Percentiles rank a stretch among this genome's conserved stretches.
phyloP scores from a whole-genome alignment of 2,329 filamentous ascomycete species.

The Penicillium hesseltinei region DNA sequence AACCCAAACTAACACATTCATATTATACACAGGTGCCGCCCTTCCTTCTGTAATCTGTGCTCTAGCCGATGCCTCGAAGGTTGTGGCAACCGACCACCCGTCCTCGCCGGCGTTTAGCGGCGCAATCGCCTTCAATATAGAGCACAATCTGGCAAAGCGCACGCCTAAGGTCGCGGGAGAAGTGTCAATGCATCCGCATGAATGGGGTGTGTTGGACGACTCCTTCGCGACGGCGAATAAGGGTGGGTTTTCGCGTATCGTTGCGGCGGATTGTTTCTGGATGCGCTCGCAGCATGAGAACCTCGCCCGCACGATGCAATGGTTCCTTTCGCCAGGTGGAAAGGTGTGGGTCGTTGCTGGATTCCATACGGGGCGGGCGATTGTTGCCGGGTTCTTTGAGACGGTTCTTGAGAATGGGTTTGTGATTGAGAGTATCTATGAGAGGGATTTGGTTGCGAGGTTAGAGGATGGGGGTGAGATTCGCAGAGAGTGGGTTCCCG shows the following conservation, averaged over 20 bases:
- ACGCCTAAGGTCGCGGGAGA: not conserved
- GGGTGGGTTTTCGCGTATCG: constrained; percentile 52
- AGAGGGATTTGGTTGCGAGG: constrained; percentile 51
- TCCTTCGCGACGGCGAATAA: constrained; percentile 40
- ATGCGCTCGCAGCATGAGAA: constrained; percentile 57
- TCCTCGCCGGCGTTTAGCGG: constrained; percentile 42
- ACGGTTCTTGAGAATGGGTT: constrained; percentile 44
- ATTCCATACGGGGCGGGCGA: constrained; percentile 59
- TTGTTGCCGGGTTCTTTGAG: constrained; percentile 57
- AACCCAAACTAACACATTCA: not conserved
- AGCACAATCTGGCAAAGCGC: constrained; percentile 42
- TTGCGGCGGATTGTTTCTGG: constrained; percentile 63
- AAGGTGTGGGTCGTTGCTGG: constrained; percentile 54
- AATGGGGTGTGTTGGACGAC: constrained; percentile 51
- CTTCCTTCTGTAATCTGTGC: constrained; percentile 42
- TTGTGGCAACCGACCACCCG: constrained; percentile 54
- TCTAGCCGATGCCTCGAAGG: constrained; percentile 36
- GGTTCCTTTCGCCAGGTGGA: constrained; percentile 49
- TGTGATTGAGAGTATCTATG: constrained; percentile 53
- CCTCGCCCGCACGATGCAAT: constrained; percentile 54
- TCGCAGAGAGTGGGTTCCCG: constrained; percentile 43
- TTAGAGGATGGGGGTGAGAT: constrained; percentile 43
- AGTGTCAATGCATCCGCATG: constrained; percentile 50
- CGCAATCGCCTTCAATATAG: constrained; percentile 49
- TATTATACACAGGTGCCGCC: constrained; percentile 34